Conservation (phyloP, 768 basidiomycete genomes). For the Lentinula detonsa region DNA sequence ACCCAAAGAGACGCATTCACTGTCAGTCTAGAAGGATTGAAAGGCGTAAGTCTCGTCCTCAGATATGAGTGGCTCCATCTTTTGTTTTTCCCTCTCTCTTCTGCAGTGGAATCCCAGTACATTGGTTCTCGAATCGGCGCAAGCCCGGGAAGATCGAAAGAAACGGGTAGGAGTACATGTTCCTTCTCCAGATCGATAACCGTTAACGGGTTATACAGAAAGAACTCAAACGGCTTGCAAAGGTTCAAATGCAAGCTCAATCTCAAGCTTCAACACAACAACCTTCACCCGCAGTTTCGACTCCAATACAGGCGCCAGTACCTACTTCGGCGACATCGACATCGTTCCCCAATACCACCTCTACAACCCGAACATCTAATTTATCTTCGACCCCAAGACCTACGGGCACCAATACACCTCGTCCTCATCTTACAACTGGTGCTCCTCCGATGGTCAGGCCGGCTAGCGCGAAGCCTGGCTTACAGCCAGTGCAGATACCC, state of each 20-base stretch:
- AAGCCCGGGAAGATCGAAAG: constrained; percentile 73
- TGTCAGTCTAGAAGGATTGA: constrained; percentile 65
- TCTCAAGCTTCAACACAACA: constrained; percentile 13
- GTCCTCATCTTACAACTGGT: constrained; percentile 18
- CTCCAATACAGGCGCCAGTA: constrained; percentile 18
- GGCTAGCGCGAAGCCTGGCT: constrained; percentile 12
- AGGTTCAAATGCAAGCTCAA: constrained; percentile 39
- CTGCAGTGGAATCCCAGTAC: constrained; percentile 61
- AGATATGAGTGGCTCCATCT: constrained; percentile 4
- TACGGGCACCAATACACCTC: constrained; percentile 20
- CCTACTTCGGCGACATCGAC: constrained; percentile 20
- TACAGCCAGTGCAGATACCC: constrained; percentile 18
- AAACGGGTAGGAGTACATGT: constrained; percentile 49
- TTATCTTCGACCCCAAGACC: constrained; percentile 18
- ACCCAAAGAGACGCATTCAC: constrained; percentile 72
- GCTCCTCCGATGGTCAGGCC: constrained; percentile 12
- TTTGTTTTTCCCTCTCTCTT: background rate
- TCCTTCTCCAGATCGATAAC: background rate
- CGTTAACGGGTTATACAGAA: constrained; percentile 38
- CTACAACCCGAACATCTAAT: constrained; percentile 25
- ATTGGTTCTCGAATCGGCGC: constrained; percentile 61
- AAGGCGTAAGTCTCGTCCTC: constrained; percentile 48
- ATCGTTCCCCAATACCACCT: constrained; percentile 22
- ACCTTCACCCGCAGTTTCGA: constrained; percentile 15
- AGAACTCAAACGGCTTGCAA: constrained; percentile 65